Conservation (phyloP, 345 rosid species). For the Aethionema arabicum region DNA sequence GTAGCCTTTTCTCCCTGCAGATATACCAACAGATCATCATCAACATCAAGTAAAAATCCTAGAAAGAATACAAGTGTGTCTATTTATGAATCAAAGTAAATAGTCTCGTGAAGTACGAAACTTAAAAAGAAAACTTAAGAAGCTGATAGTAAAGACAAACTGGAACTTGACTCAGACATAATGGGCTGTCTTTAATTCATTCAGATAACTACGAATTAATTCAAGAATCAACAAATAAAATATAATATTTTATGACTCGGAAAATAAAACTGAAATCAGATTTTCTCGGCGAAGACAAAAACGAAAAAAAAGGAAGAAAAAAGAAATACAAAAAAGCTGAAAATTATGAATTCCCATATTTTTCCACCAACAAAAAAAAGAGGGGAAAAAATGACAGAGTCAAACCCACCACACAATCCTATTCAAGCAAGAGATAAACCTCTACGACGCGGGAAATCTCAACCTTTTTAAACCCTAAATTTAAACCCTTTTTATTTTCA, state of each 20-base stretch:
- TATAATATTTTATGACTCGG: slow-evolving; percentile 17
- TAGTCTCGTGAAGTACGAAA: slow-evolving; percentile 37
- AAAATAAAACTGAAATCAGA: slow-evolving; percentile 33
- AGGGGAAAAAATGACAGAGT: slow-evolving; percentile 43
- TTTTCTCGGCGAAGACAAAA: slow-evolving; percentile 29
- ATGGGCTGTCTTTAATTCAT: slow-evolving; percentile 44
- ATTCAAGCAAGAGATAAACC: slow-evolving; percentile 32
- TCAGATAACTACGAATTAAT: slow-evolving; percentile 34
- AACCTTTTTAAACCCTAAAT: slow-evolving; percentile 9
- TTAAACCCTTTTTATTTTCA: neutral
- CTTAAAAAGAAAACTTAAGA: slow-evolving; percentile 23
- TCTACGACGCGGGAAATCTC: slow-evolving; percentile 54
- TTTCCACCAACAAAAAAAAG: slow-evolving; percentile 27
- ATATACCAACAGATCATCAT: slow-evolving; percentile 32
- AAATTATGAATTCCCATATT: slow-evolving; percentile 34
- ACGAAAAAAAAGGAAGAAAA: slow-evolving; percentile 7
- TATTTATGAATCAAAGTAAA: slow-evolving; percentile 33
- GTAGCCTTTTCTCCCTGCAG: slow-evolving; percentile 67
- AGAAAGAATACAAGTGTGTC: slow-evolving; percentile 1
- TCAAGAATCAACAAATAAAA: slow-evolving; percentile 37
- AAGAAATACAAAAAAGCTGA: slow-evolving; percentile 32
- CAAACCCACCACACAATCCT: slow-evolving; percentile 47
- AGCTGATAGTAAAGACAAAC: slow-evolving; percentile 58
- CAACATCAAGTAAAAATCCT: slow-evolving; percentile 8
- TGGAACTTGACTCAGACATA: slow-evolving; percentile 49